Conservation (phyloP, 495 filamentous ascomycete genomes). For the Aspergillus bridgeri region DNA sequence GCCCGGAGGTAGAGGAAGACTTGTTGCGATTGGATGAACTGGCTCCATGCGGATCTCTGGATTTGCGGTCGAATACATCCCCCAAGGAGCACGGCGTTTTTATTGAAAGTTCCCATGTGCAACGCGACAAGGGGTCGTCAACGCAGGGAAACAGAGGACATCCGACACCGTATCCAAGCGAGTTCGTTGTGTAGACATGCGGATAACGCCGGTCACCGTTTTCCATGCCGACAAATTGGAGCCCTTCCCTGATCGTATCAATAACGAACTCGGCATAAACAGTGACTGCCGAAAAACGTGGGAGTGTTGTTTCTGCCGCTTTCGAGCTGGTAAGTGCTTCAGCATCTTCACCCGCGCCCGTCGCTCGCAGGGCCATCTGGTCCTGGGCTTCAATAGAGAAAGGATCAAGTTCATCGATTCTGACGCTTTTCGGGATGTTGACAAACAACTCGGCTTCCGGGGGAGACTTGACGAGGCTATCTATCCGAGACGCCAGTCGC, state of each 20-base stretch:
- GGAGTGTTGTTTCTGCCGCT: constrained; percentile 35
- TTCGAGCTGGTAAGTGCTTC: constrained; percentile 35
- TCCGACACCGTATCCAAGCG: constrained; percentile 68
- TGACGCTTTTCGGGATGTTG: constrained; percentile 60
- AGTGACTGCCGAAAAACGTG: constrained; percentile 54
- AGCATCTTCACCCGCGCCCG: constrained; percentile 33
- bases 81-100: constrained; percentile 80
- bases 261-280: constrained; percentile 71
- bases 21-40: constrained; percentile 20
- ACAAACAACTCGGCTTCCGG: constrained; percentile 60
- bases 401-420: constrained; percentile 61
- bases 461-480: constrained; percentile 55
- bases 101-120: constrained; percentile 83
- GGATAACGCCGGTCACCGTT: constrained; percentile 78
- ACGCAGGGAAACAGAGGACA: constrained; percentile 89
- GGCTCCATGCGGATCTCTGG: constrained; percentile 18
- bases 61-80: constrained; percentile 63
- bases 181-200: constrained; percentile 85
- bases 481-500: constrained; percentile 63
- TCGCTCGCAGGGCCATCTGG: constrained; percentile 39
- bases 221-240: constrained; percentile 85
- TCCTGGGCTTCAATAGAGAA: constrained; percentile 51
- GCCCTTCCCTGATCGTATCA: constrained; percentile 71
- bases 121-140: constrained; percentile 74
- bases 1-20: constrained; percentile 14